Percentiles rank a stretch among this genome's conserved stretches.
Conservation (phyloP, 352 stramenopile species). For the Pythium utonaiense region DNA sequence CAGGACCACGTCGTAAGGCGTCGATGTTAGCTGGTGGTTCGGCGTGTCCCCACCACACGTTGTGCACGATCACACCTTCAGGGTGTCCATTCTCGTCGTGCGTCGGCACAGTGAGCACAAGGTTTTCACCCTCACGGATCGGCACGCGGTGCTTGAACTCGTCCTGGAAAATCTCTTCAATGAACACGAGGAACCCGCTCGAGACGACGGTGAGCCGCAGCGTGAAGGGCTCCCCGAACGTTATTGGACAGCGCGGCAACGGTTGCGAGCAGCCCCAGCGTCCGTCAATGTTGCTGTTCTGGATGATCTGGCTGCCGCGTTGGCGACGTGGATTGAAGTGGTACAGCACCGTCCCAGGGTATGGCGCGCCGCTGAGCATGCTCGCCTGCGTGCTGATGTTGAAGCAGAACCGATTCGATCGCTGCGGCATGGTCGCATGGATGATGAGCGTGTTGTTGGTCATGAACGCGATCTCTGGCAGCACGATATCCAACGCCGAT, state of each 20-base stretch:
- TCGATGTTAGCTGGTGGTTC: constrained; percentile 70
- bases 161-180: constrained; percentile 81
- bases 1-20: constrained; percentile 34
- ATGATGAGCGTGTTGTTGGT: constrained; percentile 87
- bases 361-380: constrained; percentile 64
- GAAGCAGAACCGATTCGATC: constrained; percentile 68
- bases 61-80: constrained; percentile 72
- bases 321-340: constrained; percentile 76
- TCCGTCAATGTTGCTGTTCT: constrained; percentile 82
- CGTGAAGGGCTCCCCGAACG: constrained; percentile 76
- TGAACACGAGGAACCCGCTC: constrained; percentile 70
- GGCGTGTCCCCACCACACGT: constrained; percentile 80
- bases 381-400: constrained; percentile 74
- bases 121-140: constrained; percentile 79
- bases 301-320: constrained; percentile 60
- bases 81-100: constrained; percentile 73
- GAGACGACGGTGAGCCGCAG: constrained; percentile 66
- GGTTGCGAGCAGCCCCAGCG: constrained; percentile 72
- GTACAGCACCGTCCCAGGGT: constrained; percentile 74
- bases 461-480: constrained; percentile 70
- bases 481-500: constrained; percentile 54
- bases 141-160: constrained; percentile 83
- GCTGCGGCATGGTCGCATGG: constrained; percentile 60
- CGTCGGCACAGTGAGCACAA: constrained; percentile 70
- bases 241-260: constrained; percentile 57